A percentile compares a stretch with the other conserved stretches of the same genome.
phyloP scores from a whole-genome alignment of 306 rosid genomes.

The Lathyrus aphaca region DNA sequence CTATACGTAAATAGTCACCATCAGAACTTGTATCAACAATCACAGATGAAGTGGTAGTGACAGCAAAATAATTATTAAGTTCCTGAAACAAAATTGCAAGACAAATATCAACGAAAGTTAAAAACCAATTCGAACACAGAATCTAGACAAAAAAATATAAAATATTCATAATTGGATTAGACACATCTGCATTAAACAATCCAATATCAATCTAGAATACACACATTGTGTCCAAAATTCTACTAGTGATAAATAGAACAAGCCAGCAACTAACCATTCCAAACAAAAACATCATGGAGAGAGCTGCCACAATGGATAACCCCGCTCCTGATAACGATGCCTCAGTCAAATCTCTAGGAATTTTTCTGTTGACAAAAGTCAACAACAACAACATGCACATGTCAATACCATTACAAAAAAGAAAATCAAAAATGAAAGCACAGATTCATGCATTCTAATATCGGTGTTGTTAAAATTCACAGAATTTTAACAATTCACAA shows the following conservation, averaged over 20 bases:
- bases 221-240: constrained; percentile 2
- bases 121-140: constrained; percentile 24
- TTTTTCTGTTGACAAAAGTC: constrained; percentile 67
- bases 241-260: constrained; percentile 21
- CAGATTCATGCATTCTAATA: constrained; percentile 23
- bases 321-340: constrained; percentile 96
- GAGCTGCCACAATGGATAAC: constrained; percentile 84
- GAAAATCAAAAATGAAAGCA: background rate
- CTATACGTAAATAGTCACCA: constrained; percentile 82
- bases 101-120: constrained; percentile 14
- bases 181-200: background rate
- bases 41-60: constrained; percentile 86
- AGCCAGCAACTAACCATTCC: constrained; percentile 75
- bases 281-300: constrained; percentile 82
- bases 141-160: constrained; percentile 28
- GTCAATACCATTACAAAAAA: constrained; percentile 1
- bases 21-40: constrained; percentile 90
- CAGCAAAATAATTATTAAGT: constrained; percentile 77
- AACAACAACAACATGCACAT: constrained; percentile 20
- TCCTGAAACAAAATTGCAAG: constrained; percentile 60
- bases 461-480: constrained; percentile 4
- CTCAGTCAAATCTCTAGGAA: constrained; percentile 97
- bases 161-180: background rate
- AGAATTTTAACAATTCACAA: background rate
- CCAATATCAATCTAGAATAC: constrained; percentile 16